A percentile compares a stretch with the other conserved stretches of the same genome.
Evolutionary conservation across 1,284 basidiomycete genomes (phyloP).

Genomic region (Trichosporon asahii): DNA sequence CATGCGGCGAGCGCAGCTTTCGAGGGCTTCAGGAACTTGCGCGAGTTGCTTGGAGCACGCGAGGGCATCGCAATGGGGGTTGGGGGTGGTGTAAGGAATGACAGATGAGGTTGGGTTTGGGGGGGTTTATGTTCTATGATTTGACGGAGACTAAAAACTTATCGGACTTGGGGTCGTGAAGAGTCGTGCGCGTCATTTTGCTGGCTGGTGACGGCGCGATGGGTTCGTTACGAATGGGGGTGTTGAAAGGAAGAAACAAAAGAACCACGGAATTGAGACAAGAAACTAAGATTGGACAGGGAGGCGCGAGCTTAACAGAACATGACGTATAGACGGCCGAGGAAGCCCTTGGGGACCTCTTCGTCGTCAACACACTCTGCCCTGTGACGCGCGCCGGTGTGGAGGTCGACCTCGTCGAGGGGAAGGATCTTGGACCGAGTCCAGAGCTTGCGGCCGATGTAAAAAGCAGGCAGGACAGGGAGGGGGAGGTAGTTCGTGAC

Average conservation of each 20-base stretch:
- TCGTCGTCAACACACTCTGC: constrained; percentile 5
- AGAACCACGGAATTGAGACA: not conserved
- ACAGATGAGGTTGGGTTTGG: constrained; percentile 1
- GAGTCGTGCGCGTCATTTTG: not conserved
- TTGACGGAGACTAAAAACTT: not conserved
- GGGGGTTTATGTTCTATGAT: not conserved
- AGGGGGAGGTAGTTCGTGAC: constrained; percentile 39
- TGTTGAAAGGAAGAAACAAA: not conserved
- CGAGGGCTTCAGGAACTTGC: not conserved
- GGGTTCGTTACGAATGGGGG: not conserved
- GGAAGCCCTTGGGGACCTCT: constrained; percentile 1
- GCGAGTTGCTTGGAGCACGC: not conserved
- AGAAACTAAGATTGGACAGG: not conserved
- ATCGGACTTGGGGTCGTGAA: not conserved
- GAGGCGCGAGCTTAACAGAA: not conserved
- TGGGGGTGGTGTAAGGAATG: not conserved
- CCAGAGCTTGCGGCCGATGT: constrained; percentile 59
- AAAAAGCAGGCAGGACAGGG: constrained; percentile 61
- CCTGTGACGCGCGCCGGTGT: not conserved
- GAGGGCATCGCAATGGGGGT: not conserved
- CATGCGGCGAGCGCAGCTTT: not conserved
- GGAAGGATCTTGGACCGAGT: constrained; percentile 59
- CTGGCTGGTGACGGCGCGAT: not conserved
- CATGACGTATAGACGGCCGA: not conserved
- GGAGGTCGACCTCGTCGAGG: constrained; percentile 58